Base-by-base conservation (phyloP, 345 rosid species). In the Orychophragmus violaceus region DNA sequence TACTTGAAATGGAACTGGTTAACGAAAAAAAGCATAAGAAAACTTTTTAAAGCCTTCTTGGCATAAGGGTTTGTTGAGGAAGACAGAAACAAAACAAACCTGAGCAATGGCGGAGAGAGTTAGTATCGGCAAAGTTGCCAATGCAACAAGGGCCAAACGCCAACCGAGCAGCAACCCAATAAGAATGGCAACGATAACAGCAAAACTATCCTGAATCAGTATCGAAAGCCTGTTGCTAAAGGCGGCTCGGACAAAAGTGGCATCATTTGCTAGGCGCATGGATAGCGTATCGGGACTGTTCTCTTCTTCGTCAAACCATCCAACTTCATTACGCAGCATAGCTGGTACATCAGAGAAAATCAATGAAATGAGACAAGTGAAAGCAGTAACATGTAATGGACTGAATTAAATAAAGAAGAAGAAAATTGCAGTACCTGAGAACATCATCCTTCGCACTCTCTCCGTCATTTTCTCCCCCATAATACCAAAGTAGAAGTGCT, bases 391-490 rank as follows among this genome's bases (percentile, higher is more conserved):
- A 58, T 13, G 60, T n/a, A 45, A 29, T 11, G 6, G 35, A 55
- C 17, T 42, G 2, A 50, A 27, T 27, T 39, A 23, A 65, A 64
- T 16, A 44, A 24, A 13, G 32, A 39, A 49, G 33, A 39, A 44
- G n/a, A 67, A 11, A 27, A 17, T n/a, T 54, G 37, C 24, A 69
- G 66, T 77, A 90, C 99, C 97, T 82, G 97, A 91, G 80, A 95
- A 95, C 99, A 95, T 95, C 99, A 95, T 95, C 69, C 97, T 76
- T 59, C 99, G 87, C 7, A 95, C 96, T 61, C 97, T 82, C 72
- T 90, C 97, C 2, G 99, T 94, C 99, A 94, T 90, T 71, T 94
- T 90, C 83, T 94, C 99, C 66, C 99, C 99, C 99, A 94, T 94
- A 66, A 94, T 94, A 64, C 99, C 99, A 66, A 94, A 94, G 81